Evolutionary conservation across 441 rosid genomes (phyloP), one percentile per base, ranked within the genome.

Genomic region (Croton setiger): DNA sequence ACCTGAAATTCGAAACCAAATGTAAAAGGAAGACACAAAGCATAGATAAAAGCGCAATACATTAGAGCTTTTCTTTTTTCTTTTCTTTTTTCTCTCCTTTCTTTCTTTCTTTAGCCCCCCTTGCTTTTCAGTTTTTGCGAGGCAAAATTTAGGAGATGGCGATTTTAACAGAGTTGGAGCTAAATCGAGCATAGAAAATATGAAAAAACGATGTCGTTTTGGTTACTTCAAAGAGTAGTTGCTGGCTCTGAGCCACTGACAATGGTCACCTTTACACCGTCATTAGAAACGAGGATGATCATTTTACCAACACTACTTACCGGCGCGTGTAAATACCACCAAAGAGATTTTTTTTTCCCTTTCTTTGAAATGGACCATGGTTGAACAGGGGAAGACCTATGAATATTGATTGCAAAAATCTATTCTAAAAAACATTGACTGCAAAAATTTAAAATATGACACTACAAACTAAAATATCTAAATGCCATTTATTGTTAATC

Each of bases 211-310:
- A 33, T 48, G 69, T 57, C 70, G 73, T 69, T 57, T 63, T 1
- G 4, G 14, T 4, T 13, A 12, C 14, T 43, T 35, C 17, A 54
- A 14, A 55, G 14, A 43, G 15, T 4, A 10, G 20, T 41, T 31
- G 67, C 41, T 43, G 60, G 7, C 64, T 33, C 66, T 43, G 68
- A 56, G 72, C 66, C 59, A 66, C 82, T 65, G 81, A 79, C 77
- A 65, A 48, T 44, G 60, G 69, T 58, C 0, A 31, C 64, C 78
- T 68, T 73, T 69, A 68, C 81, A 59, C 61, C 59, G 54, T 9
- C 64, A 27, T 44, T 23, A 13, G 31, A 53, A 27, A 36, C 58
- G 20, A 43, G 36, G 60, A 58, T 6, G 67, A 21, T 5, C 6
- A 1, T 53, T 36, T 44, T 21, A 3, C 37, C 68, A 13, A 64